Evolutionary conservation across 352 stramenopile species (phyloP).

Genomic region (Phytophthora sp.): DNA sequence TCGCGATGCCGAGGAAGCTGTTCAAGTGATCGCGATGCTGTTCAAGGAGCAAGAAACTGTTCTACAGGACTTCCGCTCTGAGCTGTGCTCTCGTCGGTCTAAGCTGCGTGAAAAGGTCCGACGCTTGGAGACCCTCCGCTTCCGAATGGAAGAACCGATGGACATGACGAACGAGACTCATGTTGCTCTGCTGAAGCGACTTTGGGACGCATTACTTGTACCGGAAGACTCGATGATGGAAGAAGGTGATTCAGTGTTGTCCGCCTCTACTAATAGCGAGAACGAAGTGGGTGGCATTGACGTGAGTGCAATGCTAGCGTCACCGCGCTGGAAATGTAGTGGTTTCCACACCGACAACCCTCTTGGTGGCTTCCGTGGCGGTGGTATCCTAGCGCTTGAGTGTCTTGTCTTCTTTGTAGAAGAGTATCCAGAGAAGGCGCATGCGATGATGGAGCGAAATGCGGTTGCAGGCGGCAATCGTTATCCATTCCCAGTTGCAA

Average conservation of each 20-base stretch:
- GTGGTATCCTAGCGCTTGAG: slow-evolving; percentile 75
- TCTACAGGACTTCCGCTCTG: slow-evolving; percentile 63
- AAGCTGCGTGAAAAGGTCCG: slow-evolving; percentile 72
- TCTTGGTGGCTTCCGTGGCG: slow-evolving; percentile 77
- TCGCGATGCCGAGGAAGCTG: slow-evolving; percentile 69
- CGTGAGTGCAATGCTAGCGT: slow-evolving; percentile 57
- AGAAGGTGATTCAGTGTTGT: slow-evolving; percentile 20
- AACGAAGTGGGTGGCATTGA: slow-evolving; percentile 43
- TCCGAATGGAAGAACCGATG: slow-evolving; percentile 74
- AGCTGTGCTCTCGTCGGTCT: slow-evolving; percentile 50
- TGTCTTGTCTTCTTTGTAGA: slow-evolving; percentile 79
- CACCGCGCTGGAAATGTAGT: slow-evolving; percentile 67
- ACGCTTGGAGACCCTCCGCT: slow-evolving; percentile 67
- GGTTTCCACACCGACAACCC: slow-evolving; percentile 86
- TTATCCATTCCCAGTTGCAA: slow-evolving; percentile 84
- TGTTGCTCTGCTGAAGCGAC: slow-evolving; percentile 63
- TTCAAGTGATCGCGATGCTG: slow-evolving; percentile 67
- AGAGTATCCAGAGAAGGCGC: slow-evolving; percentile 79
- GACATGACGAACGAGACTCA: slow-evolving; percentile 60
- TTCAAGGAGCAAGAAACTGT: slow-evolving; percentile 65
- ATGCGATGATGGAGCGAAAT: slow-evolving; percentile 81
- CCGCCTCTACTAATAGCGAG: slow-evolving; percentile 22
- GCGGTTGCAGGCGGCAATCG: slow-evolving; percentile 71
- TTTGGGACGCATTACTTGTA: slow-evolving; percentile 68
- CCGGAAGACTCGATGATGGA: slow-evolving; percentile 31